A percentile compares a stretch with the other conserved stretches of the same genome.
phyloP scores from a whole-genome alignment of 2,329 filamentous ascomycete genomes.

The Emmonsiellopsis sp. region DNA sequence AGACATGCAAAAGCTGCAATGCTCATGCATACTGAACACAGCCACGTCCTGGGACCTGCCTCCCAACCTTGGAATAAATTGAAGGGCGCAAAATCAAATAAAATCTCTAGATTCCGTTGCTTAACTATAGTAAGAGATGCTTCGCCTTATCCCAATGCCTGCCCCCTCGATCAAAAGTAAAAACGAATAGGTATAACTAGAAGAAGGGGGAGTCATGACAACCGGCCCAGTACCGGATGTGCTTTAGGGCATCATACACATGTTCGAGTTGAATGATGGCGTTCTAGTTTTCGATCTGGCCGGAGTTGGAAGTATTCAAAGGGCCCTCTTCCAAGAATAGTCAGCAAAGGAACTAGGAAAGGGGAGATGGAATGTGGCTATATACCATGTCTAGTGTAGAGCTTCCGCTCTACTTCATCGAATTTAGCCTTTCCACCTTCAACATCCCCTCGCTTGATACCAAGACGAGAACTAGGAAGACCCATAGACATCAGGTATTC shows the following conservation, averaged over 20 bases:
- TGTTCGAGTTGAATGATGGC: not conserved
- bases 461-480: conserved; percentile 44
- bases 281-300: not conserved
- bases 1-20: no score
- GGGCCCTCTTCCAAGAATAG: conserved; percentile 37
- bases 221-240: not conserved
- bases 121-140: no score
- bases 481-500: conserved; percentile 54
- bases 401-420: conserved; percentile 29
- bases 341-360: conserved; percentile 5
- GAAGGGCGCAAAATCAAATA: no score
- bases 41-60: no score
- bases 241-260: not conserved
- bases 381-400: conserved; percentile 34
- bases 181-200: no score
- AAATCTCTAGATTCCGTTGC: no score
- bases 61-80: no score
- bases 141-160: no score
- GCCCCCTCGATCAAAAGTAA: no score
- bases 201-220: no score
- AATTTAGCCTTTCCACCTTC: conserved; percentile 44
- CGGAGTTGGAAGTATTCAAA: conserved; percentile 28
- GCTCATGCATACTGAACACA: no score
- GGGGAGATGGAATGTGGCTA: conserved; percentile 1
- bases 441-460: conserved; percentile 48